Base-by-base conservation (phyloP, 371 early-diverging fungal species). In the Mortierella sp. region DNA sequence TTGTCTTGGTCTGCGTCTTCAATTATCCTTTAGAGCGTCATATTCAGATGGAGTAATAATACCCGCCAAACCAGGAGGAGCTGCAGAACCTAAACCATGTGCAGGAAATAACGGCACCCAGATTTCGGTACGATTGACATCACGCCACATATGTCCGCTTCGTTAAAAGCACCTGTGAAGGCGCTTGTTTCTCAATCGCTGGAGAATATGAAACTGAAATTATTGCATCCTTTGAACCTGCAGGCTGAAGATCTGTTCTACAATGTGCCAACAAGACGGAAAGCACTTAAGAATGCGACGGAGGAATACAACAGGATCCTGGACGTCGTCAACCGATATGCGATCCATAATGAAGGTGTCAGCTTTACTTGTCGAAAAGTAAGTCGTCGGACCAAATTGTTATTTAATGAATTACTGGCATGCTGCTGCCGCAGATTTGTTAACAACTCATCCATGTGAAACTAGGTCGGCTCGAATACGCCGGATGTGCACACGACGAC, bases 21-120 rank as follows among this genome's bases (percentile, higher is more conserved):
- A 1, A 16, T 21, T 10, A 67, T 67, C 24, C 16, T 75, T 24
- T 77, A 93, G 96, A 78, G 98, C 97, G 6, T 82, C 78, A 19
- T 98, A 97, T 83, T 88, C 94, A 0, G 97, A 98, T 81, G 98
- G 98, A 24, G 92, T 93, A 67, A 88, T 98, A 34, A 90, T 93
- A 44, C 92, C 97, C 14, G 88, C 92, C 5, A 93, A 91, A 72
- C 93, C 94, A 0, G 96, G 96, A 1, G 91, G 88, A 50, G 88
- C 86, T 54, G 89, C 93, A 21, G 96, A 95, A 31, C 97, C 98
- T 48, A 96, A 94, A 81, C 95, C 98, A 0, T 95, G 96, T 79
- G 98, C 98, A 6, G 98, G 98, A 16, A 98, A 98, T 81, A 90
- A 91, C 72, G 99, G 99, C 48, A 99, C 98, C 0, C 93, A 93